Base-by-base conservation (phyloP, 2,329 filamentous ascomycete genomes). In the Colletotrichum gloeosporioides region DNA sequence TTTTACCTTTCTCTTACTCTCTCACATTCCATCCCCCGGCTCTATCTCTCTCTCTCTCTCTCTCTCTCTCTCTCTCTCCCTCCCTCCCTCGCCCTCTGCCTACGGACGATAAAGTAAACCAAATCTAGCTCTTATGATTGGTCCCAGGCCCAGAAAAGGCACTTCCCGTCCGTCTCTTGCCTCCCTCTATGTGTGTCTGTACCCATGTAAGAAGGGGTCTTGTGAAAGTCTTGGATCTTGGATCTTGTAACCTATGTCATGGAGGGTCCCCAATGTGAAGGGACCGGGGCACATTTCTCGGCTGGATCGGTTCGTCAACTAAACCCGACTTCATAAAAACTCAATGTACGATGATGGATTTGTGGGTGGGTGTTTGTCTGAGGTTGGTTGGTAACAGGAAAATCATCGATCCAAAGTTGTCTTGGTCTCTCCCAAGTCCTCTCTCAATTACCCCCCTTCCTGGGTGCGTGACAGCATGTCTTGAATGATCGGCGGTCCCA, bases 331-430 rank as follows among this genome's bases (percentile, higher is more conserved):
- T 16, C 16, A 27, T 36, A 25, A 39, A 63, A 63, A 63, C 29
- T 63, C 31, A 36, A 36, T 34, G 25, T 53, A 57, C 53, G 39
- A 36, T 29, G 32, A n/a, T 53, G 29, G 53, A 36, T 44, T 29
- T 29, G 34, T 61, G 34, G 34, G 55, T 69, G 44, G 69, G 32
- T 71, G 49, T 72, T 73, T 69, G 71, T 73, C 65, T 63, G 55
- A 73, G 71, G 53, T 55, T 69, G 31, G 36, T 36, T 25, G 16
- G 68, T 27, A 53, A 57, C 16, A 57, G 39, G 39, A 62, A 53
- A 49, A 55, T 31, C 44, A 39, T 27, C 27, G 34, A 34, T 15
- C 53, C 63, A 31, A 55, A 31, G 25, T n/a, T 63, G 61, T 39
- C 61, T 34, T 44, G 39, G 39, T 44, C 39, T 44, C 39, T 62